Conservation (phyloP, 345 rosid genomes). For the Passiflora organensis region DNA sequence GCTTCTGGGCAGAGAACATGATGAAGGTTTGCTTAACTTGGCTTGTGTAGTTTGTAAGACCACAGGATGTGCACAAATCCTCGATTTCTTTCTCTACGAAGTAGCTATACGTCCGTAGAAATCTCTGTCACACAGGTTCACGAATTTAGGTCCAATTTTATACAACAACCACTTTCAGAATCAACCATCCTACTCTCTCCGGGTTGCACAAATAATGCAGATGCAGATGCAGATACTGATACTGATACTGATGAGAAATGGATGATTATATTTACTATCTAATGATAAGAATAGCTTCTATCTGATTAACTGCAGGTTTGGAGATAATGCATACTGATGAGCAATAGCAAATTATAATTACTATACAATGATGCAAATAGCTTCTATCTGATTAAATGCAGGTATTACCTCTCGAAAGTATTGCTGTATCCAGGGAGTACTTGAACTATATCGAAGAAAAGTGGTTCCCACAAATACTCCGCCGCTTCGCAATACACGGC, state of each 20-base stretch:
- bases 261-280: too few species aligned
- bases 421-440: conserved; percentile 46
- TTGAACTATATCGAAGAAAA: conserved; percentile 61
- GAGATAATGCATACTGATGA: too few species aligned
- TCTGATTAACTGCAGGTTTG: too few species aligned
- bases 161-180: neutral
- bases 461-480: conserved; percentile 92
- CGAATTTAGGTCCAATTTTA: neutral
- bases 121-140: conserved; percentile 37
- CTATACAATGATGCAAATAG: too few species aligned
- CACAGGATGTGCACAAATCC: conserved; percentile 75
- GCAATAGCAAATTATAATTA: too few species aligned
- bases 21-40: conserved; percentile 65
- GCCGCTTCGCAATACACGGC: conserved; percentile 70
- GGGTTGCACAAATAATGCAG: too few species aligned
- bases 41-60: conserved; percentile 65
- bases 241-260: too few species aligned
- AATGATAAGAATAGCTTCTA: too few species aligned
- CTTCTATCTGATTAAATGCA: neutral
- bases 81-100: conserved; percentile 68
- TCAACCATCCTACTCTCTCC: neutral
- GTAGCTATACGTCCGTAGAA: conserved; percentile 43
- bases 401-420: conserved; percentile 58
- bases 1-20: conserved; percentile 89
- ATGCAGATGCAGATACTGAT: too few species aligned